A percentile compares a stretch with the other conserved stretches of the same genome.
phyloP scores from a whole-genome alignment of 2,329 filamentous ascomycete species.

The Microdochium nivale region DNA sequence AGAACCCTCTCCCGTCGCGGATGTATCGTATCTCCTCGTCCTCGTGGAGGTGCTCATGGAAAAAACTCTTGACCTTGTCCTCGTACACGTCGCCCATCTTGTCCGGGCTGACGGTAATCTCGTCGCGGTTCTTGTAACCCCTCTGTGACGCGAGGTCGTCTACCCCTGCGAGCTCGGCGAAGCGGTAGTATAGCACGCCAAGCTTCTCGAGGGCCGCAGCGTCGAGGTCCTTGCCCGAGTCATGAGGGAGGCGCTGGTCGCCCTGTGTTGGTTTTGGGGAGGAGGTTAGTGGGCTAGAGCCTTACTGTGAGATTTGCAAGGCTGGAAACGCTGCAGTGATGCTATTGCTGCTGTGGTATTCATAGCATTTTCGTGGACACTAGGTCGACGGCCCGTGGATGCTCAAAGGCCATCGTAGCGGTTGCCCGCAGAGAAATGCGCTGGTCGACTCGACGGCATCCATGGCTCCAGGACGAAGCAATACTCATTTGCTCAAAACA shows the following conservation, averaged over 20 bases:
- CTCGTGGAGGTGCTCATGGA: slow-evolving; percentile 92
- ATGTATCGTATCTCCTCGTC: slow-evolving; percentile 98
- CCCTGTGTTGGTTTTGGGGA: slow-evolving; percentile 43
- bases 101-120: slow-evolving; percentile 79
- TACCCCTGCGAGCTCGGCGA: slow-evolving; percentile 57
- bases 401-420: too few species aligned
- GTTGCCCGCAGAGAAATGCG: too few species aligned
- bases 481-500: too few species aligned
- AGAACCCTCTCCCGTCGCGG: slow-evolving; percentile 78
- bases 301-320: too few species aligned
- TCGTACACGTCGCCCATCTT: slow-evolving; percentile 85
- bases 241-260: slow-evolving; percentile 86
- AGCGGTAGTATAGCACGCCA: slow-evolving; percentile 72
- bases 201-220: slow-evolving; percentile 59
- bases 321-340: too few species aligned
- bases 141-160: slow-evolving; percentile 66
- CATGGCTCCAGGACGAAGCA: too few species aligned
- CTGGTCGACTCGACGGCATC: too few species aligned
- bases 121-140: slow-evolving; percentile 89
- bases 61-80: slow-evolving; percentile 88
- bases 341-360: too few species aligned
- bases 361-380: too few species aligned
- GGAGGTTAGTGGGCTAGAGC: slow-evolving; percentile 1
- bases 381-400: too few species aligned
- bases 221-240: slow-evolving; percentile 66